Percentiles rank a stretch among this genome's conserved stretches.
Evolutionary conservation across 2,329 filamentous ascomycete genomes (phyloP).

Genomic region (Penicillium sp.): DNA sequence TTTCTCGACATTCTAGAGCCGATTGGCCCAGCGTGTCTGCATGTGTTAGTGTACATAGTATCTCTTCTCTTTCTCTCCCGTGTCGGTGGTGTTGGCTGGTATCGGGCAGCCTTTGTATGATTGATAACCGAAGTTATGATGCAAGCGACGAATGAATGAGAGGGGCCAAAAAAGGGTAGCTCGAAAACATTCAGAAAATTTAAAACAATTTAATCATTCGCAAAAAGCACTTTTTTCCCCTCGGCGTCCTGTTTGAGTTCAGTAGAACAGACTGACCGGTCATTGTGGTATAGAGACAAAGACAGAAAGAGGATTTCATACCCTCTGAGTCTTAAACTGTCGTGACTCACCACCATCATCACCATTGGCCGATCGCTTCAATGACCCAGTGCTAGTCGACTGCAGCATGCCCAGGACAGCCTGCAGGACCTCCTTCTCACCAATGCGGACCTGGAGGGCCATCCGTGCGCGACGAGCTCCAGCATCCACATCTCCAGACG

Average conservation of each 20-base stretch:
- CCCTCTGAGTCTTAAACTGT: constrained; percentile 28
- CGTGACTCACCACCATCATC: constrained; percentile 26
- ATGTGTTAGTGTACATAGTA: constrained; percentile 40
- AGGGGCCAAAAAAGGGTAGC: constrained; percentile 16
- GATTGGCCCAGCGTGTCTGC: constrained; percentile 17
- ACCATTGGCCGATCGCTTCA: constrained; percentile 32
- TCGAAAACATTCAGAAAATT: constrained; percentile 32
- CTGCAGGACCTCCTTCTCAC: constrained; percentile 66
- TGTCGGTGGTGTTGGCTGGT: constrained; percentile 14
- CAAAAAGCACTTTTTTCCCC: constrained; percentile 19
- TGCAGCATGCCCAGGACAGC: constrained; percentile 48
- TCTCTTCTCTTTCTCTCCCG: constrained; percentile 19
- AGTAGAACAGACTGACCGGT: constrained; percentile 5
- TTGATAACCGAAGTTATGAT: constrained; percentile 39
- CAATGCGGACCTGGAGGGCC: constrained; percentile 65
- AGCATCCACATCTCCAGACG: constrained; percentile 36
- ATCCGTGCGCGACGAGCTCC: constrained; percentile 46
- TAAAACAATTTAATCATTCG: constrained; percentile 29
- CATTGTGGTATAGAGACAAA: not conserved
- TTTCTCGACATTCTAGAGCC: constrained; percentile 15
- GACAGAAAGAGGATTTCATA: constrained; percentile 16
- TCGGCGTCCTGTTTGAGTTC: constrained; percentile 8
- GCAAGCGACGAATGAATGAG: constrained; percentile 34
- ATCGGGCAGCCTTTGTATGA: constrained; percentile 28
- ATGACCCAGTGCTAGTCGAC: constrained; percentile 20